Evolutionary conservation across 179 eudicot genomes (phyloP).

Genomic region (Beta macrorhiza): DNA sequence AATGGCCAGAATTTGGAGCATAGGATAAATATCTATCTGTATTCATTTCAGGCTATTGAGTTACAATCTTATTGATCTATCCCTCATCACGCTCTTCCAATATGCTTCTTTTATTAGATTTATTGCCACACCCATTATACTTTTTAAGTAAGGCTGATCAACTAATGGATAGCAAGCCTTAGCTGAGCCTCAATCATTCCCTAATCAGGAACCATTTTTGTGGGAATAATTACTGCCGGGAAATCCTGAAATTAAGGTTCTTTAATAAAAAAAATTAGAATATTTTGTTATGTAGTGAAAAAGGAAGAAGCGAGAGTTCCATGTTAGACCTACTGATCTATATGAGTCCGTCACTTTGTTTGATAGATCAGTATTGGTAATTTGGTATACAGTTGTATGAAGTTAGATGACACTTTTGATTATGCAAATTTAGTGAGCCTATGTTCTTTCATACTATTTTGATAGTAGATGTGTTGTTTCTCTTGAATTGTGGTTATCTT

Average conservation of each 20-base stretch:
- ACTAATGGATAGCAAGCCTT: neutral
- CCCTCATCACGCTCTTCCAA: neutral
- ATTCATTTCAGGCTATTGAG: neutral
- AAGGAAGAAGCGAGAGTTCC: neutral
- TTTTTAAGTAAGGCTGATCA: neutral
- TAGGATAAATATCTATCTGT: neutral
- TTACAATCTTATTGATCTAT: neutral
- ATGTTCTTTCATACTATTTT: neutral
- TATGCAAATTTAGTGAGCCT: neutral
- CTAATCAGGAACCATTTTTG: neutral
- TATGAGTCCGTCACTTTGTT: neutral
- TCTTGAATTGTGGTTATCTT: neutral
- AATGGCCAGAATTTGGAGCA: neutral
- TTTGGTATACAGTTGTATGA: no score
- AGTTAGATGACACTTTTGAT: no score
- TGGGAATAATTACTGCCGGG: neutral
- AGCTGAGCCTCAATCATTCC: neutral
- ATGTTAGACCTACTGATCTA: neutral
- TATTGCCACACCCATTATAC: neutral
- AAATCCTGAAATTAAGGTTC: neutral
- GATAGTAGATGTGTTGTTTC: neutral
- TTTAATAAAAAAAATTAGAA: no score
- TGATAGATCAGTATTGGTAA: no score
- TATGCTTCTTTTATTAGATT: neutral
- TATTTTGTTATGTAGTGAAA: neutral